Percentiles rank a stretch among this genome's conserved stretches.
Conservation (phyloP, 495 filamentous ascomycete genomes). For the Trichoderma asperelloides region DNA sequence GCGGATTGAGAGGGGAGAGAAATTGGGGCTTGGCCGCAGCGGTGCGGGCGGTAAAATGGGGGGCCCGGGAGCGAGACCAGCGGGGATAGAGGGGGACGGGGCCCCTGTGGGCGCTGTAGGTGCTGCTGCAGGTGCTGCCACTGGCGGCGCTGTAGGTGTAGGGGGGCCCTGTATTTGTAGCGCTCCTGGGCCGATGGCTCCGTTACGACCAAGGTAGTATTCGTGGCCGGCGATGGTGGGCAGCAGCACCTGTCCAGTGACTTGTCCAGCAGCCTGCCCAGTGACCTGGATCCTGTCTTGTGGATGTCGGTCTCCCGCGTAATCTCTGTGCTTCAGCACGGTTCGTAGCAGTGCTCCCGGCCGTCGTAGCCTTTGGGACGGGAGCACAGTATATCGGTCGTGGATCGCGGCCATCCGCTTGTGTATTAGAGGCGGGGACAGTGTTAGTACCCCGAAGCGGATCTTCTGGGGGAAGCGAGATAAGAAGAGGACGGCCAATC, state of each 20-base stretch:
- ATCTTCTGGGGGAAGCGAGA: neutral
- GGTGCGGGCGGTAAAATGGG: neutral
- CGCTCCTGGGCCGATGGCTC: neutral
- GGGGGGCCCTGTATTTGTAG: neutral
- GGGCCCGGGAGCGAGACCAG: neutral
- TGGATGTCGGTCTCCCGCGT: neutral
- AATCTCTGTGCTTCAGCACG: conserved; percentile 3
- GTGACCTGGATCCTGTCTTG: neutral
- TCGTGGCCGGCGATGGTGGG: neutral
- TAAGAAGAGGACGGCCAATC: neutral
- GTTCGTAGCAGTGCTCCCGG: conserved; percentile 5
- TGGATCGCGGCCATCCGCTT: conserved; percentile 6
- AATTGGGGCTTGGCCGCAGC: neutral
- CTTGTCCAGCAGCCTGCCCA: no score
- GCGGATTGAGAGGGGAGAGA: neutral
- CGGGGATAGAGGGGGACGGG: neutral
- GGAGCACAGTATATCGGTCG: conserved; percentile 5
- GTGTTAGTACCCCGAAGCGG: neutral
- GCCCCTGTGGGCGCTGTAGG: neutral
- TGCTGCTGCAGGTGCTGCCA: neutral
- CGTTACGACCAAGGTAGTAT: neutral
- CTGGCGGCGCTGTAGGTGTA: neutral
- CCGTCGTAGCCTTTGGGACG: conserved; percentile 1
- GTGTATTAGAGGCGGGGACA: neutral
- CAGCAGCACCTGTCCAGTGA: neutral